Evolutionary conservation across 768 basidiomycete genomes (phyloP), one percentile per base, ranked within the genome.

Genomic region (Amanita brunnescens): DNA sequence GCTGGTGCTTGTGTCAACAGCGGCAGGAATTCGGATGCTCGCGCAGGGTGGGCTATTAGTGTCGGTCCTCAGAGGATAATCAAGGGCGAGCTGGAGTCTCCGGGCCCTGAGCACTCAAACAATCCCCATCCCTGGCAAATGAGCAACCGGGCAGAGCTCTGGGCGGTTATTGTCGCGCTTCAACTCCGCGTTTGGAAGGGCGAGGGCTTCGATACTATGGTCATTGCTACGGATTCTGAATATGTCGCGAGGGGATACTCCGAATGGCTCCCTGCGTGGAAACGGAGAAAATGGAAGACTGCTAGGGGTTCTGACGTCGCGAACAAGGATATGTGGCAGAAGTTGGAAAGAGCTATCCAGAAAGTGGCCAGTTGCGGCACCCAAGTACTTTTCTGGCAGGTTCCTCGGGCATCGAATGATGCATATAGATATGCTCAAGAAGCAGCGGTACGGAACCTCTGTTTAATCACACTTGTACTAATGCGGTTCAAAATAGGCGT

Each of bases 151-250:
- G 40, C 24, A 10, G 40, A 42, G 21, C 6, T 42, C 8, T 12
- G 24, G 6, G 13, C 20, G 1, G 40, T 14, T 24, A 1, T 23
- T 21, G 40, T 42, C 2, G 40, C 40, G 3, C 21, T 42, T 6
- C 4, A 2, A 13, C 40, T 42, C 6, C 23, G 6, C 13, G 6
- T 40, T 10, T 69, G 67, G 67, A 47, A 49, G 8, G 61, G 57
- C 6, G 65, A 65, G 40, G 62, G 66, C 18, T 65, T 64, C 49
- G 51, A 45, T 18, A 59, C 62, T n/a, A 52, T 70, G 47, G 62
- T 67, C 8, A 53, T 69, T 39, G 64, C 64, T 14, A 61, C 62
- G 9, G 62, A 69, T 52, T 58, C 60, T 14, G 59, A 65, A 47
- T 69, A 67, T 54, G 58, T 69, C 35, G 59, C 61, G 29, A 42